Conservation (phyloP, 768 basidiomycete genomes). For the Kwoniella sp. region DNA sequence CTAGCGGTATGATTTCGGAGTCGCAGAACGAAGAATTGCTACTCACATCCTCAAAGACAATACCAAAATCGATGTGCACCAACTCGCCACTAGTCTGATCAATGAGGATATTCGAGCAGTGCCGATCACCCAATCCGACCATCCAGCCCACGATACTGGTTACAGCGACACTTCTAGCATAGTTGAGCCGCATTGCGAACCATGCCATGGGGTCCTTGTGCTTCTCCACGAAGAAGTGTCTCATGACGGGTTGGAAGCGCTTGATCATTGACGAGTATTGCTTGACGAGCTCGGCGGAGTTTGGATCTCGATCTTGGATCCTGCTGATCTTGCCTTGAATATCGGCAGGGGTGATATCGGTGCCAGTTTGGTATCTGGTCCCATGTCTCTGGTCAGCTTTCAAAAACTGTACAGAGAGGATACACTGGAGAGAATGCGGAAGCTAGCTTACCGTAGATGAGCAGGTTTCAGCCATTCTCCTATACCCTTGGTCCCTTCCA, state of each 20-base stretch:
- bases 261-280: conserved; percentile 58
- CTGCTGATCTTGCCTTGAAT: conserved; percentile 52
- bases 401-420: background rate
- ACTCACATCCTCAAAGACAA: conserved; percentile 89
- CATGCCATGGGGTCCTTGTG: conserved; percentile 86
- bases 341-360: conserved; percentile 60
- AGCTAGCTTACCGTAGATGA: conserved; percentile 64
- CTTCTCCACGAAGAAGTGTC: conserved; percentile 89
- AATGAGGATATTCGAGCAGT: conserved; percentile 86
- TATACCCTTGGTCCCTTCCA: conserved; percentile 73
- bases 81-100: conserved; percentile 81
- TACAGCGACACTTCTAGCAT: conserved; percentile 88
- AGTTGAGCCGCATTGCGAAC: conserved; percentile 87
- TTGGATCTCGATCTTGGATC: conserved; percentile 45
- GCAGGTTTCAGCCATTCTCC: conserved; percentile 66
- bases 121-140: conserved; percentile 89
- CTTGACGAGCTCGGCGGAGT: conserved; percentile 29
- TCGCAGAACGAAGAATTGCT: background rate
- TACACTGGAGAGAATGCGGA: conserved; percentile 3
- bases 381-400: background rate
- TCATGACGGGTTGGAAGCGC: conserved; percentile 78
- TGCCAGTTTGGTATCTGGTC: conserved; percentile 66
- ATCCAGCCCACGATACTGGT: conserved; percentile 92
- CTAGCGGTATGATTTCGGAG: conserved; percentile 1
- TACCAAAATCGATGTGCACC: conserved; percentile 93